Evolutionary conservation across 2,329 filamentous ascomycete genomes (phyloP).

Genomic region (Arthrobotrys entomopaga): DNA sequence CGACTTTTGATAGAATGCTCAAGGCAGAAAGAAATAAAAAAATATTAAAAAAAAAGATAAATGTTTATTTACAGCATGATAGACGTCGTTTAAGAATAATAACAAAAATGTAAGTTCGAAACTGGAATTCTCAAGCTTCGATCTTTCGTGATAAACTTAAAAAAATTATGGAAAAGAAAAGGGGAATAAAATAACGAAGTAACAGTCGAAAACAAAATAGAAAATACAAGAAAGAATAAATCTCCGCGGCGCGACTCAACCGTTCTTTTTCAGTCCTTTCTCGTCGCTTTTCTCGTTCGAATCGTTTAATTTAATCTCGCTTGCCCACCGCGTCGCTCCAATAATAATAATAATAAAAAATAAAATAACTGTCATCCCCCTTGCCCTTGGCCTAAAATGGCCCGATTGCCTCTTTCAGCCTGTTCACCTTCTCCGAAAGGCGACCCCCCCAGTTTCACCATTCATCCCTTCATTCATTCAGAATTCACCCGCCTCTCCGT

Average conservation of each 20-base stretch:
- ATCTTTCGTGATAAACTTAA: too few relatives aligned
- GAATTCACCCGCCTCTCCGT: too few relatives aligned
- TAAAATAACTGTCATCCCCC: background rate
- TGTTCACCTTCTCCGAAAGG: too few relatives aligned
- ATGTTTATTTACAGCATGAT: slow-evolving; percentile 9
- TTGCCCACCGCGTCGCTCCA: slow-evolving; percentile 6
- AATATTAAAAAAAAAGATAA: background rate
- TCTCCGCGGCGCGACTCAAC: slow-evolving; percentile 15
- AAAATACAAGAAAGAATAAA: background rate
- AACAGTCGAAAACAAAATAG: background rate
- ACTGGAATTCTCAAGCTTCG: background rate
- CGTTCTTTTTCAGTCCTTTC: too few relatives aligned
- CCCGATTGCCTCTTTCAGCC: slow-evolving; percentile 18
- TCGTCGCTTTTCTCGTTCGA: background rate
- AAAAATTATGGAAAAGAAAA: background rate
- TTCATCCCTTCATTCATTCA: too few relatives aligned
- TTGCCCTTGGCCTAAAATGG: slow-evolving; percentile 10
- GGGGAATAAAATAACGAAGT: too few relatives aligned
- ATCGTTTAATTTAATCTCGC: slow-evolving; percentile 4
- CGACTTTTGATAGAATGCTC: background rate
- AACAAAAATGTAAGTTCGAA: background rate
- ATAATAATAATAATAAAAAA: background rate
- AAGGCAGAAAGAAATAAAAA: slow-evolving; percentile 2
- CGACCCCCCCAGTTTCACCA: too few relatives aligned
- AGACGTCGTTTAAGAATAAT: background rate